Conservation (phyloP, 2,329 filamentous ascomycete genomes). For the Fusarium praegraminearum region DNA sequence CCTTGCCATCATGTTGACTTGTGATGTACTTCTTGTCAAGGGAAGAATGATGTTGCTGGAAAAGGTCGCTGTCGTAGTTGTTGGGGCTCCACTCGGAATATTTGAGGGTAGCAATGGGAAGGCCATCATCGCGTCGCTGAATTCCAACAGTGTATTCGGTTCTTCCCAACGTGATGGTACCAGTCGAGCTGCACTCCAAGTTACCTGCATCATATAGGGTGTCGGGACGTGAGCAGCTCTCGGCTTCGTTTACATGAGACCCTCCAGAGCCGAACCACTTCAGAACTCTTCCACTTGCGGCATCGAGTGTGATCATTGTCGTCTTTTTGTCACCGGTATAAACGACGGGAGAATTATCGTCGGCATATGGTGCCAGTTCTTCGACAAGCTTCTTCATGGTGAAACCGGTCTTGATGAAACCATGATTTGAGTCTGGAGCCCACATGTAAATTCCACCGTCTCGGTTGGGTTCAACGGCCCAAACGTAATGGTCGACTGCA, state of each 20-base stretch:
- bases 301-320: constrained; percentile 89
- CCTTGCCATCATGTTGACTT: constrained; percentile 83
- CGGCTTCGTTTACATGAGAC: constrained; percentile 73
- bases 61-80: constrained; percentile 87
- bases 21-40: constrained; percentile 92
- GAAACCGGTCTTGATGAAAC: constrained; percentile 74
- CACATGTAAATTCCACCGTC: constrained; percentile 91
- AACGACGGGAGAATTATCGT: constrained; percentile 80
- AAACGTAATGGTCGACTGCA: constrained; percentile 86
- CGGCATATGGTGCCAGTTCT: constrained; percentile 80
- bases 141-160: constrained; percentile 93
- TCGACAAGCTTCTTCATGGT: constrained; percentile 92
- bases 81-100: constrained; percentile 97
- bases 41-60: constrained; percentile 81
- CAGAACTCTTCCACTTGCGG: constrained; percentile 82
- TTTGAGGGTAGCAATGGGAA: constrained; percentile 86
- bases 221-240: constrained; percentile 80
- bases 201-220: constrained; percentile 73
- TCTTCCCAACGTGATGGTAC: constrained; percentile 84
- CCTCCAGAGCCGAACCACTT: constrained; percentile 86
- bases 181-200: constrained; percentile 82
- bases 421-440: constrained; percentile 70
- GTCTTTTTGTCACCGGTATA: constrained; percentile 95
- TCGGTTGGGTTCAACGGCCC: constrained; percentile 92
- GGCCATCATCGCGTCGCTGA: constrained; percentile 78